Evolutionary conservation across 768 basidiomycete genomes (phyloP).

Genomic region (Lyophyllum decastes): DNA sequence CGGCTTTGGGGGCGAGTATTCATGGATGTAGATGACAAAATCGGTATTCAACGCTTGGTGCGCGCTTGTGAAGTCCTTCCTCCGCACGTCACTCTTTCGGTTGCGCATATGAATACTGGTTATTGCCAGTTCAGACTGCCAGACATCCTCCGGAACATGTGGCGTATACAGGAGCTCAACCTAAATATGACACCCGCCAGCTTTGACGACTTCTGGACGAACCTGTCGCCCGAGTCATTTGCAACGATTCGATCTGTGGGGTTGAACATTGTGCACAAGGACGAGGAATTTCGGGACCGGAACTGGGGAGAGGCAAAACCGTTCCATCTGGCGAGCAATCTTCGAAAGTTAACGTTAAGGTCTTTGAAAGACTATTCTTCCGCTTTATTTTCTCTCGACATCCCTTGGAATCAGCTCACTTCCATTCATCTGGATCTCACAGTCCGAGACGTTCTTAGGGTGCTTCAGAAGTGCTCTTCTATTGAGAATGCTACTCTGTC

Average conservation of each 20-base stretch:
- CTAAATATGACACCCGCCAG: no score
- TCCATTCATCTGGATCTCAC: no score
- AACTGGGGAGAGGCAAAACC: neutral
- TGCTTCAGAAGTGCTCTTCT: neutral
- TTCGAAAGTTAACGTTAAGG: neutral
- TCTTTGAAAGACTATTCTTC: neutral
- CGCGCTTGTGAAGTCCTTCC: neutral
- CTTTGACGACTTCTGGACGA: no score
- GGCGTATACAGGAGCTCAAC: no score
- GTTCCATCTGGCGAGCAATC: neutral
- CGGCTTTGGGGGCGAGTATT: neutral
- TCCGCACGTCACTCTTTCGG: neutral
- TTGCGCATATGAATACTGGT: no score
- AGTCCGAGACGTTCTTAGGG: neutral
- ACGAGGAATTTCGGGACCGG: no score
- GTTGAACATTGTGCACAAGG: no score
- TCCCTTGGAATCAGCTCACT: neutral
- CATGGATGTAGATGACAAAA: neutral
- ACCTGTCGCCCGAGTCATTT: no score
- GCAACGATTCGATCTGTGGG: no score
- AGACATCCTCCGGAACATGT: no score
- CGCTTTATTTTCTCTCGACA: neutral
- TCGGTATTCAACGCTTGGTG: neutral
- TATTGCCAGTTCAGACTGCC: no score
- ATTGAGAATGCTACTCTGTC: no score